Base-by-base conservation (phyloP, 2,329 filamentous ascomycete genomes). In the Neurospora crassa region DNA sequence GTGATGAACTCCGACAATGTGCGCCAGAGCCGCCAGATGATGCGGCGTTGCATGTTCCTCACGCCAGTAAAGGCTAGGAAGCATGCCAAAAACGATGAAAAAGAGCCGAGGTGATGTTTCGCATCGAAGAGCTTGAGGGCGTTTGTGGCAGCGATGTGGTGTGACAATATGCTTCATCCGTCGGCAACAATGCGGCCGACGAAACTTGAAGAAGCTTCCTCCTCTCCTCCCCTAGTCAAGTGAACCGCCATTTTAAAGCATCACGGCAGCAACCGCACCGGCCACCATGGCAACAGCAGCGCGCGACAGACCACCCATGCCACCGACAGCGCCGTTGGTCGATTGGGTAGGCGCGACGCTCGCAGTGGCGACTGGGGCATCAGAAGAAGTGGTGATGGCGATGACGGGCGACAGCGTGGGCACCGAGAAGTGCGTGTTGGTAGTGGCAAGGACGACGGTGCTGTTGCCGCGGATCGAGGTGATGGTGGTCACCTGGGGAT, bases 271-370 rank as follows among this genome's bases (percentile, higher is more conserved):
- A n/a, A 85, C 77, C 75, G 87, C 82, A 70, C 85, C 86, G 63
- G 83, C 83, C 67, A 86, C 76, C 69, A 84, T 86, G n/a, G 83
- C 84, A 47, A 86, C 75, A 42, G 83, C 84, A 14, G 86, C 76
- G 67, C 82, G 81, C 69, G 81, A 63, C 7, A 63, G 29, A 37
- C 53, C 29, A 11, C 53, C 16, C 53, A 63, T 63, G 16, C 53
- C 29, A 37, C 53, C 53, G 29, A n/a, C 79, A 18, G 82, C 82
- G 63, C 82, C 80, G 59, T 87, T 78, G 29, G 81, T 80, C 34
- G 79, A 77, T n/a, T 79, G 85, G 72, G 53, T 63, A 63, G 53
- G 16, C 16, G 53, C 53, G 29, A 82, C 84, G 76, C 79, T 83
- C 70, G 78, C 78, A 72, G 81, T 81, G 67, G 80, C 77, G n/a